Evolutionary conservation across 352 stramenopile genomes (phyloP).

Genomic region (Globisporangium sylvaticum): DNA sequence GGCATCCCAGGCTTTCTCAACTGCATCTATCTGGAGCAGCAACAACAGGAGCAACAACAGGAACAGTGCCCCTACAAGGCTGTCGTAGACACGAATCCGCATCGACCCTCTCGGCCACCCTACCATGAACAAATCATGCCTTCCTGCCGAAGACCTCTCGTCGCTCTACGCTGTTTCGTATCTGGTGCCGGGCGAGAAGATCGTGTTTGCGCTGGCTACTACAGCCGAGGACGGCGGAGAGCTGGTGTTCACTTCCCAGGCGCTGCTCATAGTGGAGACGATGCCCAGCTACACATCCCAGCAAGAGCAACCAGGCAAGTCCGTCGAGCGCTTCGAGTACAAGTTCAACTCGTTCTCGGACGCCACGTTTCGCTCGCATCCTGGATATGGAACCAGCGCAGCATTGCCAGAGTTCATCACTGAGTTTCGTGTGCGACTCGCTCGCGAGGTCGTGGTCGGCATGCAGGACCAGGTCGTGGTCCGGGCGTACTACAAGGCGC

Average conservation of each 20-base stretch:
- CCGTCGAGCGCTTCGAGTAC: slow-evolving; percentile 36
- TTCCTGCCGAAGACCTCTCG: slow-evolving; percentile 31
- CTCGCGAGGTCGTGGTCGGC: slow-evolving; percentile 25
- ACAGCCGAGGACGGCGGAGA: slow-evolving; percentile 34
- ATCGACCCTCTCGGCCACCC: background rate
- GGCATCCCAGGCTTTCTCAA: too few species aligned
- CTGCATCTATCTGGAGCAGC: too few species aligned
- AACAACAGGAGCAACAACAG: too few species aligned
- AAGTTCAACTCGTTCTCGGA: slow-evolving; percentile 18
- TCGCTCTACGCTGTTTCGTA: slow-evolving; percentile 28
- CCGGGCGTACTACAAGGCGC: slow-evolving; percentile 38
- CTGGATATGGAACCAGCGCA: too few species aligned
- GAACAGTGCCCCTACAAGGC: too few species aligned
- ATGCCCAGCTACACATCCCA: background rate
- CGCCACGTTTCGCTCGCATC: slow-evolving; percentile 10
- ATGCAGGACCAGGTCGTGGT: slow-evolving; percentile 31
- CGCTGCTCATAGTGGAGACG: slow-evolving; percentile 25
- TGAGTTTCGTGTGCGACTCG: background rate
- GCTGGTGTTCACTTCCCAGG: slow-evolving; percentile 52
- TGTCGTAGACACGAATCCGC: too few species aligned
- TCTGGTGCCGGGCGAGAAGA: slow-evolving; percentile 38
- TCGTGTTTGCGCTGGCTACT: slow-evolving; percentile 43
- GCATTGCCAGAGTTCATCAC: slow-evolving; percentile 27
- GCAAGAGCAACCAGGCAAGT: slow-evolving; percentile 30
- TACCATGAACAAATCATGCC: background rate